Base-by-base conservation (phyloP, 257 asterid genomes). In the Petunia secreta region DNA sequence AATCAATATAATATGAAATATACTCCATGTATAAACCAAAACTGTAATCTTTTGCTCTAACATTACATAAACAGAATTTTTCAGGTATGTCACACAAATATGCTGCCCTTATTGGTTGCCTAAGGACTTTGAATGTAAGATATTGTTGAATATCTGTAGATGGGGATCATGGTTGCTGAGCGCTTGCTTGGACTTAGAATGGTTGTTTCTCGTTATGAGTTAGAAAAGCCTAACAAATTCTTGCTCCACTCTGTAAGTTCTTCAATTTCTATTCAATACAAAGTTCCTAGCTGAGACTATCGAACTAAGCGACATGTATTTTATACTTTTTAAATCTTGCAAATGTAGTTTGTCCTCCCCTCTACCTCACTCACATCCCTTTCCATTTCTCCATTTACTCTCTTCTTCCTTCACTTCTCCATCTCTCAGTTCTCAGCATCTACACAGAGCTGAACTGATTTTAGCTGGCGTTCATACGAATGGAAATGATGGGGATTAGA, bases 381-480 rank as follows among this genome's bases (percentile, higher is more conserved):
- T 63, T 48, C 41, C 59, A 69, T 46, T 15, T 46, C 9, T 48
- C 77, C 77, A 48, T 48, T 57, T 48, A 46, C 60, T 25, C 77
- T 25, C 16, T 25, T 71, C 38, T 48, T 48, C 77, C 77, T 55
- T 5, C 57, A 25, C 60, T 37, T 15, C 8, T 8, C 34, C 53
- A 38, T 57, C 11, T 71, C 60, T 71, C 77, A 71, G 58, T 71
- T 71, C 43, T 71, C 77, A 71, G 77, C 77, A 48, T 71, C 48
- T 48, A 48, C 8, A 43, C 44, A 71, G 39, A 67, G 60, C 58
- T 71, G 77, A 71, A 71, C 59, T 34, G 44, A 71, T 48, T 7
- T 34, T 48, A 71, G 6, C 60, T 10, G 39, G 60, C 44, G 34
- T 48, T 46, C 60, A 48, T 48, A 34, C 46, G 77, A 71, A 48